phyloP scores from a whole-genome alignment of 2,329 filamentous ascomycete genomes.

The Triangularia verruculosa region DNA sequence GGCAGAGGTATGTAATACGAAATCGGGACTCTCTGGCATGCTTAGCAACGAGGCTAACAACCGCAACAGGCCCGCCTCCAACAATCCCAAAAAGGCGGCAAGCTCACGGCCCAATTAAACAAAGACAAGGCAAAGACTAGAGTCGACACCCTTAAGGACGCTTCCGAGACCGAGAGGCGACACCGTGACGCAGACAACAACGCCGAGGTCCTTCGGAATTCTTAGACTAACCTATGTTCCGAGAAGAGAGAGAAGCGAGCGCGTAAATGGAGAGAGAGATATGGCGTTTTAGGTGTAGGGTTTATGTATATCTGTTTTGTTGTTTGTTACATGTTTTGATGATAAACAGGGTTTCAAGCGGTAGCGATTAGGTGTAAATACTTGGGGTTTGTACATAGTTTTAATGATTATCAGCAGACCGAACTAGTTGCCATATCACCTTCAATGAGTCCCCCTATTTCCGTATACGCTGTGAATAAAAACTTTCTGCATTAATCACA shows the following conservation, averaged over 20 bases:
- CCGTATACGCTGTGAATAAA: neutral
- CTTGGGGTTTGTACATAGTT: neutral
- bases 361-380: neutral
- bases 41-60: no score
- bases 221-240: slow-evolving; percentile 4
- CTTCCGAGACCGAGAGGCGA: slow-evolving; percentile 63
- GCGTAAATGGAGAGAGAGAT: no score
- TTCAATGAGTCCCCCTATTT: neutral
- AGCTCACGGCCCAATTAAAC: slow-evolving; percentile 66
- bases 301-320: neutral
- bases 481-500: neutral
- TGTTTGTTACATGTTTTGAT: neutral
- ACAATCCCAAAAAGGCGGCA: slow-evolving; percentile 40
- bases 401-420: neutral
- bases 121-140: slow-evolving; percentile 74
- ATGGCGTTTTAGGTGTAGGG: neutral
- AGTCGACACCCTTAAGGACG: slow-evolving; percentile 63
- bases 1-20: slow-evolving; percentile 80
- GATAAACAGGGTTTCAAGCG: neutral
- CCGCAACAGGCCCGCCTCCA: slow-evolving; percentile 11
- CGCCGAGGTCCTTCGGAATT: slow-evolving; percentile 53
- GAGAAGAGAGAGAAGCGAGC: slow-evolving; percentile 44
- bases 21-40: no score
- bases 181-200: slow-evolving; percentile 66
- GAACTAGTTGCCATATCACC: no score